Evolutionary conservation across 1,139 yeast genomes (phyloP), one percentile per base, ranked within the genome.

Genomic region (Suhomyces wounanorum): DNA sequence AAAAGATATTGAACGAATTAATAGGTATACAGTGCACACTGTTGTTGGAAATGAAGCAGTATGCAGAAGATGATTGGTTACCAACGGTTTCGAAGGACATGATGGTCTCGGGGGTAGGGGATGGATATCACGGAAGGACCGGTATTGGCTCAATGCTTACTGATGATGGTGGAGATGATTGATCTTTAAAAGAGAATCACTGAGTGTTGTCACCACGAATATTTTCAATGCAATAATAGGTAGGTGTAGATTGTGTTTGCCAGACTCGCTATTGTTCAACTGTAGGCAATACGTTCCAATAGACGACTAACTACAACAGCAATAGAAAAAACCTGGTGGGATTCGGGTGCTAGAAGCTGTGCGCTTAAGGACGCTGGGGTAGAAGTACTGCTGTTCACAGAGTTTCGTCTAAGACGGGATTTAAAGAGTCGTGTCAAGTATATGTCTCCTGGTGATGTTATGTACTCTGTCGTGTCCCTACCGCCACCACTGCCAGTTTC

Each of bases 11-110:
- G 56, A 67, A 59, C 5, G 69, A 50, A 41, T 66, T 59, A 41
- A 72, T 67, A 2, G 78, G 79, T 1, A 73, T 65, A 50, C 77
- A 74, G 53, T 72, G 77, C 31, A 75, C 67, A 42, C 64, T 62
- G 21, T 76, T 74, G 33, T 69, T 64, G 4, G 77, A 65, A 8
- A 75, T 68, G 51, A 73, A 74, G 56, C 79, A 75, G 59, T 74
- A 73, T 5, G 76, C 70, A 10, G 78, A 69, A 17, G 65, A 48
- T 31, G 60, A 48, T 44, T 38, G 48, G 40, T 40, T 38, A 21
- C 47, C 37, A 7, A 25, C 40, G 26, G 26, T 36, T 38, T 45
- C 45, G 11, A 40, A 45, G 4, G 52, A 44, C 52, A 50, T 49
- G 31, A 30, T 37, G 38, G 18, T 14, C 16, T 23, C 23, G 35